Evolutionary conservation across 306 rosid genomes (phyloP).

Genomic region (Sophora flavescens): DNA sequence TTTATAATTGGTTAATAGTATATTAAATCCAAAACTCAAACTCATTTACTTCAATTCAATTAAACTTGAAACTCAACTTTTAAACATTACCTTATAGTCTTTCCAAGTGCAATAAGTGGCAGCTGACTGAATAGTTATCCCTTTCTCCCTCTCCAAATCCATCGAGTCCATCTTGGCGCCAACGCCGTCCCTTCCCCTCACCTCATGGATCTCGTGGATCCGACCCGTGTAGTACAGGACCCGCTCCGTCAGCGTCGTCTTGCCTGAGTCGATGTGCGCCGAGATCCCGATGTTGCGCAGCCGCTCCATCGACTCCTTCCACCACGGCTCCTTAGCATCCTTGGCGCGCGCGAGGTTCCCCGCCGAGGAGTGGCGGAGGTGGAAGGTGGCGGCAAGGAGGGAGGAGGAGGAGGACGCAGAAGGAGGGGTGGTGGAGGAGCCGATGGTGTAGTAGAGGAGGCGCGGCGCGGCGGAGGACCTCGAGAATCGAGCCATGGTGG

Average conservation of each 20-base stretch:
- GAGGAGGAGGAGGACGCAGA: slow-evolving; percentile 39
- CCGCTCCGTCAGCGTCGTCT: slow-evolving; percentile 97
- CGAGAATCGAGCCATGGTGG: slow-evolving; percentile 48
- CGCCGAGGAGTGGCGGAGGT: slow-evolving; percentile 57
- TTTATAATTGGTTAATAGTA: too few species aligned
- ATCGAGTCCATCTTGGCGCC: slow-evolving; percentile 99
- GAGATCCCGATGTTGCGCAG: slow-evolving; percentile 96
- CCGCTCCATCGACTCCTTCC: slow-evolving; percentile 85
- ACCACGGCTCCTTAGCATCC: slow-evolving; percentile 84
- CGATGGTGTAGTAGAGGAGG: slow-evolving; percentile 42
- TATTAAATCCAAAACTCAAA: too few species aligned
- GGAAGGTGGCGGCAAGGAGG: slow-evolving; percentile 48
- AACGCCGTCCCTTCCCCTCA: slow-evolving; percentile 90
- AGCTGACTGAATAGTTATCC: slow-evolving; percentile 94
- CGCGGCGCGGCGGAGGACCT: slow-evolving; percentile 50
- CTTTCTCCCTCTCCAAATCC: slow-evolving; percentile 97
- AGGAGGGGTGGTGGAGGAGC: slow-evolving; percentile 52
- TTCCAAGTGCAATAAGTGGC: slow-evolving; percentile 96
- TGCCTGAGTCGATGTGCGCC: slow-evolving; percentile 97
- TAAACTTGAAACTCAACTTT: neutral
- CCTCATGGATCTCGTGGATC: slow-evolving; percentile 97
- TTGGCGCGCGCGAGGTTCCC: slow-evolving; percentile 74
- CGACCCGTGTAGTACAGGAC: slow-evolving; percentile 84
- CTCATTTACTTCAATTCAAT: slow-evolving; percentile 1
- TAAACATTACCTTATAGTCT: slow-evolving; percentile 67